Conservation (phyloP, 116 monocot genomes). For the Zostera marina region DNA sequence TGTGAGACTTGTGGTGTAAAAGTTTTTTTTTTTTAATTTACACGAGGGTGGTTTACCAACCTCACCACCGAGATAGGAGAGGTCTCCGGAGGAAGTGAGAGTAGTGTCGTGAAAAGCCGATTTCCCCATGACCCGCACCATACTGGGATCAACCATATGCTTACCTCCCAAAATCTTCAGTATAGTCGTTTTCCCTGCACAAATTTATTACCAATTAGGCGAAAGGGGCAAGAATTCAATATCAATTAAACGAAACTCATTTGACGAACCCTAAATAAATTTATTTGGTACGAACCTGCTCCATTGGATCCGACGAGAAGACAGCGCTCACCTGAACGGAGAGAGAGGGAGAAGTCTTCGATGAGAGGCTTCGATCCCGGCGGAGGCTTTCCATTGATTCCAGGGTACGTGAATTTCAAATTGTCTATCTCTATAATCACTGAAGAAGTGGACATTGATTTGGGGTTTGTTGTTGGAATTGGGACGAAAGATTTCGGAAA, state of each 20-base stretch:
- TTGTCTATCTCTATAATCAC: slow-evolving; percentile 40
- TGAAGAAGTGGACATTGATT: not conserved
- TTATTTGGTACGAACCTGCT: slow-evolving; percentile 31
- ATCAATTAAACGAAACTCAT: not conserved
- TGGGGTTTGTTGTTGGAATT: not conserved
- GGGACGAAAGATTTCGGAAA: too few species aligned
- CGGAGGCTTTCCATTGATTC: slow-evolving; percentile 85
- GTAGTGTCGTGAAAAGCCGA: slow-evolving; percentile 89
- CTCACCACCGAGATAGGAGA: slow-evolving; percentile 87
- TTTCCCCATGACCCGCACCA: slow-evolving; percentile 71
- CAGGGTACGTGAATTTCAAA: slow-evolving; percentile 81
- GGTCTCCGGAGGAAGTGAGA: slow-evolving; percentile 78
- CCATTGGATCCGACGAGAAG: slow-evolving; percentile 98
- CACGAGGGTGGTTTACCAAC: slow-evolving; percentile 9
- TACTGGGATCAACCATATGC: slow-evolving; percentile 80
- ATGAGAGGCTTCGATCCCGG: slow-evolving; percentile 78
- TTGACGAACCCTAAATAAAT: too few species aligned
- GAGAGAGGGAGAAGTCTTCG: slow-evolving; percentile 56
- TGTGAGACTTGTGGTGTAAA: not conserved
- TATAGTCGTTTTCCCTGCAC: slow-evolving; percentile 89
- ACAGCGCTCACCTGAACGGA: slow-evolving; percentile 54
- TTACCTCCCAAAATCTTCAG: slow-evolving; percentile 93
- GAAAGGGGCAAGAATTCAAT: too few species aligned
- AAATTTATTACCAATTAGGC: too few species aligned
- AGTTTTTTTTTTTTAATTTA: not conserved